These are phyloP conservation scores for Neurospora sp. DNA, from an alignment of 495 filamentous ascomycete species.

Conservation along the genomic window DNA sequence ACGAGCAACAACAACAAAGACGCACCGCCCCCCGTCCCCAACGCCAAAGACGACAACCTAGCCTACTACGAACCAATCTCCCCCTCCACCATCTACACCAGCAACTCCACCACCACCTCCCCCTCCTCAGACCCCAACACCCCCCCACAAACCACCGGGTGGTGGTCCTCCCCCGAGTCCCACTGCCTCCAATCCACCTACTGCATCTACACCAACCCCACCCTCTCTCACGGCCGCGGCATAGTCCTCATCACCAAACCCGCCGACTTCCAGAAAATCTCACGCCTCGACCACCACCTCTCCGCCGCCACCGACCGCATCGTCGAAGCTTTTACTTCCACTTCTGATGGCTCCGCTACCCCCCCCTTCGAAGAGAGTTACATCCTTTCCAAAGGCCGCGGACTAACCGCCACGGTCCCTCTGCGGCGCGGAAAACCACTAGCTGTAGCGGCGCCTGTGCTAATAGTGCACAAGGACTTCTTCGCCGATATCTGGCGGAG, in stretches of 20 bases:
- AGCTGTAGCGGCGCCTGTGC: constrained; percentile 10
- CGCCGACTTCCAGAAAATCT: constrained; percentile 18
- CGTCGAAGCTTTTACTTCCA: not conserved
- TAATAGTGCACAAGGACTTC: constrained; percentile 23
- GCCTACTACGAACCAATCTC: constrained; percentile 10
- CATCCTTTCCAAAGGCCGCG: constrained; percentile 19
- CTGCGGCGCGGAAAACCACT: constrained; percentile 16
- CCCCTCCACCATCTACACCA: constrained; percentile 5
- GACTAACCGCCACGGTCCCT: constrained; percentile 13
- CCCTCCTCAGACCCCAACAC: not conserved
- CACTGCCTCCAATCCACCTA: constrained; percentile 18
- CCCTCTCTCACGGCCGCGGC: constrained; percentile 16
- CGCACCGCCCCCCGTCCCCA: not conserved
- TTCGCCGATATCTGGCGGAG: constrained; percentile 14
- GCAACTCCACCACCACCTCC: constrained; percentile 14
- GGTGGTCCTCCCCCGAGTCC: constrained; percentile 15
- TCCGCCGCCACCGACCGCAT: constrained; percentile 15
- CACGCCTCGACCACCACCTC: constrained; percentile 14
- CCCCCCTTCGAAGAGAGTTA: constrained; percentile 5
- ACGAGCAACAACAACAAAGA: too few species aligned
- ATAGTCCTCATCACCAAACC: constrained; percentile 17
- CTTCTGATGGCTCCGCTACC: too few species aligned
- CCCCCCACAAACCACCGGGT: constrained; percentile 13
- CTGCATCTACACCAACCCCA: constrained; percentile 27
- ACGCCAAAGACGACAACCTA: constrained; percentile 11